These are phyloP conservation scores for Eucalyptus camaldulensis DNA, from an alignment of 345 rosid species.

Conservation along the genomic window DNA sequence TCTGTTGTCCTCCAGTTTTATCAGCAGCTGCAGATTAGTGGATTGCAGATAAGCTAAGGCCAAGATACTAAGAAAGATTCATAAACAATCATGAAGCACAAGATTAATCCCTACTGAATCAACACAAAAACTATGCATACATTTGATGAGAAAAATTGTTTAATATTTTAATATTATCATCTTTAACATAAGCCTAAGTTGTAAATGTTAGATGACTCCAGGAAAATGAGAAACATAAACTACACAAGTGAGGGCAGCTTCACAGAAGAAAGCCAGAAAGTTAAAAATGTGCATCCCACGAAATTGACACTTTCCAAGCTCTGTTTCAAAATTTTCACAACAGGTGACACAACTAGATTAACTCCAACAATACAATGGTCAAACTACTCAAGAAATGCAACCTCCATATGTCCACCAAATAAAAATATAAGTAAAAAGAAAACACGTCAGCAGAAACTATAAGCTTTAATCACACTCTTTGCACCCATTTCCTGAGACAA, in stretches of 20 bases:
- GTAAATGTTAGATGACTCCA: not conserved
- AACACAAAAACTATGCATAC: not conserved
- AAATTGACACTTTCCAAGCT: not conserved
- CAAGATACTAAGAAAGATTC: not conserved
- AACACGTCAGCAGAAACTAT: not conserved
- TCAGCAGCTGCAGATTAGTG: conserved; percentile 36
- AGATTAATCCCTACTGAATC: not conserved
- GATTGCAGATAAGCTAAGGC: not conserved
- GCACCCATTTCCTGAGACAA: not conserved
- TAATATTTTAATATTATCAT: not conserved
- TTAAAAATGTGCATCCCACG: not conserved
- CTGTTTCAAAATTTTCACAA: not conserved
- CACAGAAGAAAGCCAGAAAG: not conserved
- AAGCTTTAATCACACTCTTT: not conserved
- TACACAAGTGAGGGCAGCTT: not conserved
- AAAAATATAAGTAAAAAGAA: not conserved
- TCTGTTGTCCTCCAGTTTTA: conserved; percentile 76
- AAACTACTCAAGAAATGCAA: not conserved
- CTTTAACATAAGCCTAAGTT: not conserved
- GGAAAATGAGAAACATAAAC: not conserved
- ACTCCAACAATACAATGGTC: not conserved
- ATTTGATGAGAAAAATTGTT: not conserved
- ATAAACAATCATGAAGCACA: not conserved
- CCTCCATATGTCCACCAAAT: not conserved
- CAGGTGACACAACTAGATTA: not conserved